Conservation (phyloP, 805 yeast species). For the Groenewaldozyma tartarivorans region DNA sequence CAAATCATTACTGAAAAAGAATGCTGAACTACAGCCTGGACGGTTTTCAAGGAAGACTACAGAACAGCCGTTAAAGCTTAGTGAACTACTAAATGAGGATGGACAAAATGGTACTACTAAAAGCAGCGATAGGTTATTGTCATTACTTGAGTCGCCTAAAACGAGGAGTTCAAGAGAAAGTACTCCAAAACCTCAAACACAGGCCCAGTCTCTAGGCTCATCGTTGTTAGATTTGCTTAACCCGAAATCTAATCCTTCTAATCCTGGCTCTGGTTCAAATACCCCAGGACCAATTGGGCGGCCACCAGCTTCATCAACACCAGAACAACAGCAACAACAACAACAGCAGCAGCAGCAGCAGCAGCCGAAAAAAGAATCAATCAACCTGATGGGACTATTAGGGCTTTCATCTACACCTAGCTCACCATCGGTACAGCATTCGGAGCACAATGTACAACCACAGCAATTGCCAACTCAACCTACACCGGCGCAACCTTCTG, state of each 20-base stretch:
- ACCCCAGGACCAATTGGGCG: too few relatives aligned
- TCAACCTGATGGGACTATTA: too few relatives aligned
- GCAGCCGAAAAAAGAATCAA: too few relatives aligned
- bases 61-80: constrained; percentile 6
- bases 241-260: not conserved
- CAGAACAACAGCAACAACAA: too few relatives aligned
- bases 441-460: too few relatives aligned
- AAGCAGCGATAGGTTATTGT: constrained; percentile 7
- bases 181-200: not conserved
- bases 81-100: constrained; percentile 5
- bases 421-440: too few relatives aligned
- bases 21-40: not conserved
- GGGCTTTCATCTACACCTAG: too few relatives aligned
- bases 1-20: constrained; percentile 15
- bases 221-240: constrained; percentile 2
- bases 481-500: too few relatives aligned
- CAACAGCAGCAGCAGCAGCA: too few relatives aligned
- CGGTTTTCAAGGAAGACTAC: not conserved
- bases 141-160: constrained; percentile 4
- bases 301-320: too few relatives aligned
- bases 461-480: too few relatives aligned
- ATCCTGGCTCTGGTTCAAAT: not conserved
- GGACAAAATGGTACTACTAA: not conserved
- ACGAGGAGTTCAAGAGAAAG: not conserved
- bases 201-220: not conserved